These are phyloP conservation scores for Arachnomyces sp. DNA, from an alignment of 2,329 filamentous ascomycete genomes.

Conservation along the genomic window DNA sequence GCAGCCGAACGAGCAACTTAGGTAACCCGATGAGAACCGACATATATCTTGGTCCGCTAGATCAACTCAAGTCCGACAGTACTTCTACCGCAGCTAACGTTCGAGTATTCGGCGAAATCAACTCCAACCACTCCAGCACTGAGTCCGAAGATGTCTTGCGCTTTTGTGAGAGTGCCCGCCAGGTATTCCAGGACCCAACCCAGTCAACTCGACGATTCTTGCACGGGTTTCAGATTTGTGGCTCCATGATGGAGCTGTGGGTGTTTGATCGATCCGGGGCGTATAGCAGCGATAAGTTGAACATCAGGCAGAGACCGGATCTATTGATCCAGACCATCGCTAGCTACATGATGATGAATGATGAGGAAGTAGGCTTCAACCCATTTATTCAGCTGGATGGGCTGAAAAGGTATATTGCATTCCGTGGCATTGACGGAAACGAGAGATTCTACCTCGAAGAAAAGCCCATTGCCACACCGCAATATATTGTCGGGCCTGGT, in stretches of 20 bases:
- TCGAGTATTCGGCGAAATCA: too few relatives aligned
- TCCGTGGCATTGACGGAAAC: conserved; percentile 5
- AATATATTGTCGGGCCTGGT: conserved; percentile 17
- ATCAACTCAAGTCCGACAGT: too few relatives aligned
- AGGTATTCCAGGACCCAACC: too few relatives aligned
- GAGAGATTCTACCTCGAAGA: conserved; percentile 6
- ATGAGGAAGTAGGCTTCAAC: conserved; percentile 24
- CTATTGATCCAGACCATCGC: conserved; percentile 21
- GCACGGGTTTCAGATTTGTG: conserved; percentile 21
- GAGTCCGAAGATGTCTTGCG: too few relatives aligned
- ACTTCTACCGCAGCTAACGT: too few relatives aligned
- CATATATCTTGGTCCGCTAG: too few relatives aligned
- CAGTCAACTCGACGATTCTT: conserved; percentile 26
- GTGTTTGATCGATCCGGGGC: conserved; percentile 28
- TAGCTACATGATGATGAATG: conserved; percentile 24
- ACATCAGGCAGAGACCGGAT: conserved; percentile 24
- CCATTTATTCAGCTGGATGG: conserved; percentile 19
- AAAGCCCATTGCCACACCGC: conserved; percentile 1
- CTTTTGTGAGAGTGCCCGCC: too few relatives aligned
- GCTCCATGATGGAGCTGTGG: conserved; percentile 21
- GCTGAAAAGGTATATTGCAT: conserved; percentile 8
- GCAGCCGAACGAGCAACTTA: too few relatives aligned
- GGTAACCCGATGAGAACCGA: too few relatives aligned
- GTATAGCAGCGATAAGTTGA: conserved; percentile 23
- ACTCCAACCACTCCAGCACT: too few relatives aligned